These are phyloP conservation scores for Dryadomyces sulphureus DNA, from an alignment of 2,329 filamentous ascomycete genomes.

Conservation along the genomic window DNA sequence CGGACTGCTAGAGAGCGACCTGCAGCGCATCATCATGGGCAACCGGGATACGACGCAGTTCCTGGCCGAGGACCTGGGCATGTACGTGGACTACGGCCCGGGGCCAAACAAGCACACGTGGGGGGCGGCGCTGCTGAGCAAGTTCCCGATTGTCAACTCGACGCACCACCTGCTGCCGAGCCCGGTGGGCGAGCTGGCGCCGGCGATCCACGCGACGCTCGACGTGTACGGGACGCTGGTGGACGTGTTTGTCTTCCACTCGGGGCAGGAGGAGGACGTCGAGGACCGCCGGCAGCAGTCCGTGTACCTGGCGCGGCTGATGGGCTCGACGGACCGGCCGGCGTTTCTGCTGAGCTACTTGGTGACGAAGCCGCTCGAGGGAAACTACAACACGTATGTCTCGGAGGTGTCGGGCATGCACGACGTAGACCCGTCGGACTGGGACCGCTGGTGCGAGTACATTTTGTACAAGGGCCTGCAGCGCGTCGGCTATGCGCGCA, in stretches of 20 bases:
- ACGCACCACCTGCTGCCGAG: conserved; percentile 91
- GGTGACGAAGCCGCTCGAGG: conserved; percentile 76
- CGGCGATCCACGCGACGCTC: conserved; percentile 91
- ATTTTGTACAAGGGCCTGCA: conserved; percentile 85
- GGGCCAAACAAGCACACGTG: conserved; percentile 99
- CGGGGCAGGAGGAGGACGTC: conserved; percentile 89
- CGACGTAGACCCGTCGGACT: conserved; percentile 83
- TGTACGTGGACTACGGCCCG: conserved; percentile 96
- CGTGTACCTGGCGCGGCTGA: conserved; percentile 72
- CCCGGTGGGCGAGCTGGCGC: conserved; percentile 86
- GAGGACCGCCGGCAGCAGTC: conserved; percentile 82
- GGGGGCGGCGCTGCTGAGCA: conserved; percentile 84
- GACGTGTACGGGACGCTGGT: conserved; percentile 81
- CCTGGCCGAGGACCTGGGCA: conserved; percentile 87
- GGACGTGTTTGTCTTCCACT: conserved; percentile 97
- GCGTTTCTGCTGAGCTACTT: conserved; percentile 81
- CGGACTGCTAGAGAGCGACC: conserved; percentile 83
- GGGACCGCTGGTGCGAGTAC: conserved; percentile 98
- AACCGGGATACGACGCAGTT: conserved; percentile 94
- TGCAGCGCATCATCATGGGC: conserved; percentile 98
- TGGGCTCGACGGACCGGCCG: conserved; percentile 70
- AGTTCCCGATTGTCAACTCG: conserved; percentile 94
- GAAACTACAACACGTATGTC: conserved; percentile 96
- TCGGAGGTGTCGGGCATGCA: conserved; percentile 78
- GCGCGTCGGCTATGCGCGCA: conserved; percentile 75